A percentile compares a stretch with the other conserved stretches of the same genome.
Conservation (phyloP, 2,329 filamentous ascomycete species). For the Cryoendolithus antarcticus region DNA sequence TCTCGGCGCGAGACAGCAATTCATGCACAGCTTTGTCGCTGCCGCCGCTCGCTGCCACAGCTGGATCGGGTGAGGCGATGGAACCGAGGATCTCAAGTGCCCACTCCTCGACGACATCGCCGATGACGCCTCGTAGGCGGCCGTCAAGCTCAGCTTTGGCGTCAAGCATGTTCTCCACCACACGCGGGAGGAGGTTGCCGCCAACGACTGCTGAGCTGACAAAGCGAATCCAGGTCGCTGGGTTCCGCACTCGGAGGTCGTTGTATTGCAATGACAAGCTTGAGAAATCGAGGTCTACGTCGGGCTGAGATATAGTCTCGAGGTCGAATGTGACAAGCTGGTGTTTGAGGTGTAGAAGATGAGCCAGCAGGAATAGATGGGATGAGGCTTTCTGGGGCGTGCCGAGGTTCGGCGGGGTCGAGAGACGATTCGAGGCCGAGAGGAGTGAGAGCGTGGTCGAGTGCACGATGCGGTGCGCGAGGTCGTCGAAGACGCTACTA, state of each 20-base stretch:
- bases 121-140: conserved; percentile 49
- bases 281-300: conserved; percentile 56
- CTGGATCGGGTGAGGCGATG: conserved; percentile 1
- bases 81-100: conserved; percentile 37
- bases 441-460: conserved; percentile 78
- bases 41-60: conserved; percentile 7
- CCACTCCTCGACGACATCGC: conserved; percentile 51
- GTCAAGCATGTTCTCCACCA: conserved; percentile 60
- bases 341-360: conserved; percentile 88
- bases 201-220: conserved; percentile 30
- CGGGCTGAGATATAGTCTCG: conserved; percentile 51
- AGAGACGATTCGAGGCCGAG: conserved; percentile 55
- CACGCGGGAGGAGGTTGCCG: conserved; percentile 46
- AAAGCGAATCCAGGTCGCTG: conserved; percentile 47
- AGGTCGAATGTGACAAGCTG: conserved; percentile 95
- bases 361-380: conserved; percentile 87
- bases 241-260: conserved; percentile 46
- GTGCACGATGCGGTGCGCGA: conserved; percentile 72
- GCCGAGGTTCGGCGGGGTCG: conserved; percentile 32
- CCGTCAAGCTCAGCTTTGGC: conserved; percentile 57
- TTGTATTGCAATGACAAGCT: conserved; percentile 53
- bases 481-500: conserved; percentile 57
- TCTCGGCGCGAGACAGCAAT: conserved; percentile 39
- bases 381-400: conserved; percentile 53
- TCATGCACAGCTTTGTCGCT: conserved; percentile 25